These are phyloP conservation scores for Paragyromitra xinjiangensis DNA, from an alignment of 495 filamentous ascomycete genomes.

Conservation along the genomic window DNA sequence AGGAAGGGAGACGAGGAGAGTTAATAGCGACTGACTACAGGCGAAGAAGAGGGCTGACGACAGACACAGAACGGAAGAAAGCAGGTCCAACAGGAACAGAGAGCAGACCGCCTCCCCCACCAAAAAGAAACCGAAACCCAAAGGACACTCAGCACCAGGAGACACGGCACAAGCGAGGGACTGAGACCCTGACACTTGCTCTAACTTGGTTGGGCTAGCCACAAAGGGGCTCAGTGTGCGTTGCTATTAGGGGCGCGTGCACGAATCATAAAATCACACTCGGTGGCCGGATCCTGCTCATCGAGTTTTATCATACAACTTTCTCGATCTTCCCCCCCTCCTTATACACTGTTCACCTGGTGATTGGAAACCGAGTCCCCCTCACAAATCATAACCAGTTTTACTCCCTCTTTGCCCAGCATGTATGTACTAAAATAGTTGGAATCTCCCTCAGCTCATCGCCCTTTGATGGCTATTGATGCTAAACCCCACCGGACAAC, in stretches of 20 bases:
- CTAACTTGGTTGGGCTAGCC: conserved; percentile 48
- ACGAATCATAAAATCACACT: conserved; percentile 43
- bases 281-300: conserved; percentile 20
- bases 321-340: neutral
- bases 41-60: conserved; percentile 3
- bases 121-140: conserved; percentile 4
- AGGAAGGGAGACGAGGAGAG: neutral
- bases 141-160: neutral
- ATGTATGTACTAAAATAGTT: neutral
- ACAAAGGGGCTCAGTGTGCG: conserved; percentile 31
- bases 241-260: conserved; percentile 20
- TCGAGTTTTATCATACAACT: conserved; percentile 1
- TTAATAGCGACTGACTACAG: neutral
- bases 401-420: neutral
- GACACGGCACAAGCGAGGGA: conserved; percentile 34
- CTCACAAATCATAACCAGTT: neutral
- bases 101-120: conserved; percentile 3
- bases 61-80: conserved; percentile 11
- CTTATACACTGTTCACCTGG: neutral
- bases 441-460: conserved; percentile 37
- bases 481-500: conserved; percentile 38
- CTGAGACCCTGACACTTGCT: conserved; percentile 45
- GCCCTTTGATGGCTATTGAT: conserved; percentile 26
- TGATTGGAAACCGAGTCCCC: conserved; percentile 7
- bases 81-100: conserved; percentile 23